These are phyloP conservation scores for Populus hybrid DNA, from an alignment of 441 rosid genomes.

Conservation along the genomic window DNA sequence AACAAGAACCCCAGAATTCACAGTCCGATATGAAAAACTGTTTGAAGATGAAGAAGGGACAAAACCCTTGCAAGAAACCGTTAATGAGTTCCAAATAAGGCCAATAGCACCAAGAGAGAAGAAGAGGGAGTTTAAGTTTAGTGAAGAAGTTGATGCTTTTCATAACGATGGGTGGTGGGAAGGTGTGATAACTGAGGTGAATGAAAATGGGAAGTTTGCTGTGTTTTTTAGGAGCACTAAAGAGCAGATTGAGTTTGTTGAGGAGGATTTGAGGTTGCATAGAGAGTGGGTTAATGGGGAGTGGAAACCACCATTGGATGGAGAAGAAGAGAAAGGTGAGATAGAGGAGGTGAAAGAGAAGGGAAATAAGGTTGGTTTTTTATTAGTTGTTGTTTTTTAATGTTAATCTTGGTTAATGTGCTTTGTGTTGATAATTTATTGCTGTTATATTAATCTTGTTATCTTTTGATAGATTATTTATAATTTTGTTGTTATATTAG, in stretches of 20 bases:
- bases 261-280: constrained; percentile 53
- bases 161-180: constrained; percentile 92
- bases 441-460: background rate
- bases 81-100: constrained; percentile 47
- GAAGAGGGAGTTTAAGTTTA: constrained; percentile 36
- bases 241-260: constrained; percentile 53
- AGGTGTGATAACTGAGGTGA: constrained; percentile 62
- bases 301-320: constrained; percentile 66
- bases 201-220: constrained; percentile 46
- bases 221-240: constrained; percentile 56
- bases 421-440: background rate
- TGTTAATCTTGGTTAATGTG: background rate
- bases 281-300: constrained; percentile 64
- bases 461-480: background rate
- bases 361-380: constrained; percentile 20
- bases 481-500: background rate
- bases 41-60: constrained; percentile 48
- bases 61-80: constrained; percentile 42
- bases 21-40: constrained; percentile 50
- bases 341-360: constrained; percentile 27
- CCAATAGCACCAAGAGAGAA: constrained; percentile 62
- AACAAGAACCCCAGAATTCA: constrained; percentile 33
- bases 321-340: constrained; percentile 19
- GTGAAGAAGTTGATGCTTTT: constrained; percentile 68
- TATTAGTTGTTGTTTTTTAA: background rate